Evolutionary conservation across 179 eudicot species (phyloP).

Genomic region (Silene vulgaris): DNA sequence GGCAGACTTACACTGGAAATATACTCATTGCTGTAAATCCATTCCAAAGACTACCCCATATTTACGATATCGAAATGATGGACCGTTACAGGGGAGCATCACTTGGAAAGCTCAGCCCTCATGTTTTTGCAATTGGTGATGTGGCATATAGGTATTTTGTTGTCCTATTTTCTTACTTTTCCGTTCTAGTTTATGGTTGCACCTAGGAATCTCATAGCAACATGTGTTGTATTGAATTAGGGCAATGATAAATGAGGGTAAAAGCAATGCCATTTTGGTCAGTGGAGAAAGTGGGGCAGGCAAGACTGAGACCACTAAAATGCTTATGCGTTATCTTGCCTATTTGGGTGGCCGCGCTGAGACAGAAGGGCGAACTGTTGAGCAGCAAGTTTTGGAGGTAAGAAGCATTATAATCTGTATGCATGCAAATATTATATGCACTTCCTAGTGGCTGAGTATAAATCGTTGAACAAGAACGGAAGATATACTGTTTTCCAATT

Average conservation of each 20-base stretch:
- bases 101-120: slow-evolving; percentile 90
- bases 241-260: slow-evolving; percentile 88
- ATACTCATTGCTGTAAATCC: slow-evolving; percentile 95
- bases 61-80: slow-evolving; percentile 82
- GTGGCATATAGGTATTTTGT: slow-evolving; percentile 68
- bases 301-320: slow-evolving; percentile 96
- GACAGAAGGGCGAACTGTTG: slow-evolving; percentile 90
- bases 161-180: slow-evolving; percentile 6
- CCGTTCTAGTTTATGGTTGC: slow-evolving; percentile 8
- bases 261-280: slow-evolving; percentile 84
- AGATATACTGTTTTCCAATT: not conserved
- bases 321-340: slow-evolving; percentile 97
- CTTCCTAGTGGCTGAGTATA: slow-evolving; percentile 1
- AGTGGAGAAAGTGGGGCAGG: slow-evolving; percentile 99
- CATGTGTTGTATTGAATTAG: slow-evolving; percentile 37
- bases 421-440: slow-evolving; percentile 8
- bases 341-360: slow-evolving; percentile 83
- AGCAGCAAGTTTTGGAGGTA: slow-evolving; percentile 96
- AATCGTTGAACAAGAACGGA: not conserved
- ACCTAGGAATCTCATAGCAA: not conserved
- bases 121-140: slow-evolving; percentile 91
- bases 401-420: slow-evolving; percentile 24
- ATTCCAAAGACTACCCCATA: slow-evolving; percentile 85
- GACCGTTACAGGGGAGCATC: slow-evolving; percentile 84
- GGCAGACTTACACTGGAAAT: slow-evolving; percentile 95